Conservation (phyloP, 140 eudicot species). For the Anethum foeniculum region DNA sequence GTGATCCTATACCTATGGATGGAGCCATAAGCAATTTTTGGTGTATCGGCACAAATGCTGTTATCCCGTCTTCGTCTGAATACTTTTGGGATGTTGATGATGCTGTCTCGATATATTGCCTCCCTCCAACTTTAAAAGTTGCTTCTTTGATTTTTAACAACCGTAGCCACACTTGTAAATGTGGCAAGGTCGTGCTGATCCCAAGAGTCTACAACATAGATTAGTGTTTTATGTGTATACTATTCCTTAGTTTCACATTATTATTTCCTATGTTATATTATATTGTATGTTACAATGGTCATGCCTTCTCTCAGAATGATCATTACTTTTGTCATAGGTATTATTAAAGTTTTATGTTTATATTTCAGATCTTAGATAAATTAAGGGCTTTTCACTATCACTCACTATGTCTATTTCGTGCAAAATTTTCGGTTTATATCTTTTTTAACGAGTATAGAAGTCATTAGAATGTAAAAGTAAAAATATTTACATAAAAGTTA, state of each 20-base stretch:
- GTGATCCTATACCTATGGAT: not conserved
- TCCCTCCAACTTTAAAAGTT: not conserved
- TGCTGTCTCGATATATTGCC: not conserved
- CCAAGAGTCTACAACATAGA: not conserved
- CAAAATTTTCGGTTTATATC: not conserved
- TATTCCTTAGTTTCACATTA: not conserved
- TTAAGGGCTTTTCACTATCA: not conserved
- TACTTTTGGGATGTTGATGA: not conserved
- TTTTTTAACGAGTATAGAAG: not conserved
- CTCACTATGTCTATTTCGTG: not conserved
- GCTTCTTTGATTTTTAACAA: not conserved
- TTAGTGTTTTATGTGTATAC: not conserved
- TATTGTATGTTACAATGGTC: not conserved
- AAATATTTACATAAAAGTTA: not conserved
- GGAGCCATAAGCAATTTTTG: conserved; percentile 3
- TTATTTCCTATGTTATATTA: no score
- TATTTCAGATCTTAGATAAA: not conserved
- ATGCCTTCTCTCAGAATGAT: not conserved
- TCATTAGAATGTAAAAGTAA: not conserved
- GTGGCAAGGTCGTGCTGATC: not conserved
- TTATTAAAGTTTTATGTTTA: not conserved
- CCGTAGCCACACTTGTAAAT: not conserved
- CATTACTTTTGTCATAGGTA: not conserved
- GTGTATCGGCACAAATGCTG: conserved; percentile 1
- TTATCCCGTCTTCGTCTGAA: not conserved